Evolutionary conservation across 768 basidiomycete genomes (phyloP).

Genomic region (Mycena metata): DNA sequence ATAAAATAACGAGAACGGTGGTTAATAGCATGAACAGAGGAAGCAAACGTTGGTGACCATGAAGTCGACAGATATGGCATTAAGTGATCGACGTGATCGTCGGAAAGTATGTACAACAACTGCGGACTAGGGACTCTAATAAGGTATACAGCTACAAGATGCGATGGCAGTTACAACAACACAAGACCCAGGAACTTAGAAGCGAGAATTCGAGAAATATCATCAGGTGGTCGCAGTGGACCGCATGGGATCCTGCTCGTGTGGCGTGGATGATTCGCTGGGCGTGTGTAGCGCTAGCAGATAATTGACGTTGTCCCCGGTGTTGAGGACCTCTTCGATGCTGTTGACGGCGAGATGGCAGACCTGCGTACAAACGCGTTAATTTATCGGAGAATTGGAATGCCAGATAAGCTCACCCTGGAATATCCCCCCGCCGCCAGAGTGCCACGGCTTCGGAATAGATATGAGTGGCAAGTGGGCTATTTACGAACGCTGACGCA

Average conservation of each 20-base stretch:
- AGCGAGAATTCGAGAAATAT: conserved; percentile 24
- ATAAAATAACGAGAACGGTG: conserved; percentile 10
- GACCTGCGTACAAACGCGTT: conserved; percentile 57
- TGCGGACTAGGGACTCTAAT: conserved; percentile 24
- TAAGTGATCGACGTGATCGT: not conserved
- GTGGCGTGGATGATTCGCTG: conserved; percentile 41
- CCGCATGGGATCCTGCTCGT: conserved; percentile 52
- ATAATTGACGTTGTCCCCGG: conserved; percentile 72
- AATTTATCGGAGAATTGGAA: conserved; percentile 9
- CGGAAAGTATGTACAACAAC: conserved; percentile 27
- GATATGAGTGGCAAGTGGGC: not conserved
- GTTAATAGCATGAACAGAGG: conserved; percentile 2
- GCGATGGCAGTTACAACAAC: conserved; percentile 31
- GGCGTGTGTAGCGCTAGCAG: conserved; percentile 75
- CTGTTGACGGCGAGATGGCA: conserved; percentile 81
- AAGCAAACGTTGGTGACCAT: not conserved
- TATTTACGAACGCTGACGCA: conserved; percentile 67
- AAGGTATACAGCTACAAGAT: conserved; percentile 29
- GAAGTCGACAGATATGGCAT: not conserved
- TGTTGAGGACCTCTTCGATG: conserved; percentile 76
- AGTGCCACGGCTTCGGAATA: conserved; percentile 28
- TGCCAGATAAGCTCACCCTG: conserved; percentile 53
- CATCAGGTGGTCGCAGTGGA: conserved; percentile 62
- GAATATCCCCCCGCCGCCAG: conserved; percentile 59
- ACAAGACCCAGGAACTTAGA: conserved; percentile 29